Base-by-base conservation (phyloP, 2,329 filamentous ascomycete species). In the Amauroascus verrucosus region DNA sequence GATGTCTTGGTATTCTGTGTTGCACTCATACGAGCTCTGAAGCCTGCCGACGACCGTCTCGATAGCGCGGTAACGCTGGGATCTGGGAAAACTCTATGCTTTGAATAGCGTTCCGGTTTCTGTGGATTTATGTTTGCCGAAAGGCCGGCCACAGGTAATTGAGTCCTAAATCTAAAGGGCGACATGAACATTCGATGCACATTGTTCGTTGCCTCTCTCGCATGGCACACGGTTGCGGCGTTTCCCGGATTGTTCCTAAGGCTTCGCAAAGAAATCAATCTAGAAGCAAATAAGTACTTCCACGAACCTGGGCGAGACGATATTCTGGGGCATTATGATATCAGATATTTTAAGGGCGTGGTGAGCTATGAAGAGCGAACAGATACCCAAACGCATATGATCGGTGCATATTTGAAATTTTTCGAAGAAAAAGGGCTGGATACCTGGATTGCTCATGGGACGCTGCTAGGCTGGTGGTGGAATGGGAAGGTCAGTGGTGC, bases 381-480 rank as follows among this genome's bases (percentile, higher is more conserved):
- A n/a, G 72, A 79, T 26, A 81, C 80, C 5, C 77, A 91, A 53
- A 76, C 77, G 48, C 77, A 86, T 65, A 80, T 93, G 59, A 79
- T 89, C 59, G 80, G 82, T 57, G 83, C 85, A 49, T 93, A 93
- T 70, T 76, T 93, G 43, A 75, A 76, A 44, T 82, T 80, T 53
- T 84, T 86, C 67, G 72, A 75, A 43, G 73, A 78, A 16, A 74
- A 83, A 51, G 79, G 80, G 6, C 70, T 88, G 57, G 86, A 91
- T 69, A 91, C 88, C 0, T 93, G 88, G 88, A 81, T 94, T 55
- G 87, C 88, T 37, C 88, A 94, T 67, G 88, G 88, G 47, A 89
- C 87, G 3, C 71, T 93, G 48, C 73, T 94, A 20, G 88, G 87
- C 11, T 94, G 88, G 88, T 93, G 86, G 85, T 94, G 88, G 88